Evolutionary conservation across 805 yeast genomes (phyloP), one percentile per base, ranked within the genome.

Genomic region (Lachancea quebecensis): DNA sequence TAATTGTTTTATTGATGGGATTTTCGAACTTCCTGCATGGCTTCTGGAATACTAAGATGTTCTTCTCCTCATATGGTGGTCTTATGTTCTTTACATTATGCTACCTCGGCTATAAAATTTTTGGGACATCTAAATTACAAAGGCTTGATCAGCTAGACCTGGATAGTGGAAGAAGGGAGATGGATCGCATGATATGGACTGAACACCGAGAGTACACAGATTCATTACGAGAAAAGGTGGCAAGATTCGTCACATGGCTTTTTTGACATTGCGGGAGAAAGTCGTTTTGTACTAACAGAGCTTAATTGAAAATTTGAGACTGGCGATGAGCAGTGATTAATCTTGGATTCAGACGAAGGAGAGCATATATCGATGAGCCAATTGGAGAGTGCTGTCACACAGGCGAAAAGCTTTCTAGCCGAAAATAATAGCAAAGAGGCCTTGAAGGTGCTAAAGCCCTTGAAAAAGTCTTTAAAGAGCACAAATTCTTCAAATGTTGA

Each of bases 91-190:
- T 81, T 59, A 62, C 66, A 1, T 53, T 74, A 0, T 70, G 77
- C 33, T 83, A 75, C 54, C 14, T 70, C 28, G 75, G 78, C 1
- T 81, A 82, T 63, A 81, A 79, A 56, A 35, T 79, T 0, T 57
- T 79, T 12, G 74, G 79, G 47, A 78, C 86, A 9, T 80, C 90
- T 1, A 74, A 78, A 50, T 67, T 82, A 10, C 85, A 79, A 42
- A 73, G 85, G 41, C 65, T 85, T 38, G 90, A 84, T 53, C 82
- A 85, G 38, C 60, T 87, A 48, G 95, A 88, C 61, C 74, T 84
- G 59, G 95, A 88, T 61, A 75, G 87, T 0, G 95, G 95, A 2
- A 70, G 95, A 55, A 72, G 93, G 41, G 95, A 87, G 59, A 78
- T 82, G 66, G 96, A 88, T 63, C 69, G 88, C 40, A 77, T 77